Percentiles rank a stretch among this genome's conserved stretches.
phyloP scores from a whole-genome alignment of 2,329 filamentous ascomycete species.

The Leptodontidium sp. region DNA sequence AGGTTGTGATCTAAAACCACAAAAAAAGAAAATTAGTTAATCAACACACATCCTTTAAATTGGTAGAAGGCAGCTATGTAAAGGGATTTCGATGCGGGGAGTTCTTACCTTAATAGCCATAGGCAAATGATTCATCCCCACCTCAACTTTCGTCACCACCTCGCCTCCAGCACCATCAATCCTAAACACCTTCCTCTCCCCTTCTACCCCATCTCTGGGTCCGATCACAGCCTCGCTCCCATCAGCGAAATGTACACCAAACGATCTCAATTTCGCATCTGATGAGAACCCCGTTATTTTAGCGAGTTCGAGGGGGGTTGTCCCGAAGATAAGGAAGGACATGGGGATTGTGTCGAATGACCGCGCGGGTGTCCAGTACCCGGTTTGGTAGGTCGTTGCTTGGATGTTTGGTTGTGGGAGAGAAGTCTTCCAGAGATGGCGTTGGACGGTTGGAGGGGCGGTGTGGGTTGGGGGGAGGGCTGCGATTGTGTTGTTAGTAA shows the following conservation, averaged over 20 bases:
- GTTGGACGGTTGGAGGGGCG: constrained; percentile 15
- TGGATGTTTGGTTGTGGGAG: constrained; percentile 23
- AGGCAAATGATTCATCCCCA: constrained; percentile 32
- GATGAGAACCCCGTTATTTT: constrained; percentile 25
- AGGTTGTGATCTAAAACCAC: constrained; percentile 27
- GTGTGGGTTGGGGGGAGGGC: not conserved
- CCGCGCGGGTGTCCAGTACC: constrained; percentile 30
- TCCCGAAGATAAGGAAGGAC: constrained; percentile 24
- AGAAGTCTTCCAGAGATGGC: constrained; percentile 25
- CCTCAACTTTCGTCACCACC: constrained; percentile 26
- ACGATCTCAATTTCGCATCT: constrained; percentile 18
- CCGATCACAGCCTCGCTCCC: constrained; percentile 4
- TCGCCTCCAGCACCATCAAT: constrained; percentile 31
- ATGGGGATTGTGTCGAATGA: constrained; percentile 29
- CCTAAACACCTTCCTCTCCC: constrained; percentile 18
- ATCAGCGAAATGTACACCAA: constrained; percentile 24
- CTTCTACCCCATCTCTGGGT: not conserved
- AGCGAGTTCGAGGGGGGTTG: constrained; percentile 3
- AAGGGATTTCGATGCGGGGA: not conserved
- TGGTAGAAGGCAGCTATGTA: not conserved
- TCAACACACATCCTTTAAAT: no score
- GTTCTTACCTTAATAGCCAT: constrained; percentile 30
- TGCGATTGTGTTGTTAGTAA: not conserved
- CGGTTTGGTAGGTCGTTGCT: constrained; percentile 25
- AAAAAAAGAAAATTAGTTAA: no score